Base-by-base conservation (phyloP, 78 protist species). In the Cavenderia fasciculata region DNA sequence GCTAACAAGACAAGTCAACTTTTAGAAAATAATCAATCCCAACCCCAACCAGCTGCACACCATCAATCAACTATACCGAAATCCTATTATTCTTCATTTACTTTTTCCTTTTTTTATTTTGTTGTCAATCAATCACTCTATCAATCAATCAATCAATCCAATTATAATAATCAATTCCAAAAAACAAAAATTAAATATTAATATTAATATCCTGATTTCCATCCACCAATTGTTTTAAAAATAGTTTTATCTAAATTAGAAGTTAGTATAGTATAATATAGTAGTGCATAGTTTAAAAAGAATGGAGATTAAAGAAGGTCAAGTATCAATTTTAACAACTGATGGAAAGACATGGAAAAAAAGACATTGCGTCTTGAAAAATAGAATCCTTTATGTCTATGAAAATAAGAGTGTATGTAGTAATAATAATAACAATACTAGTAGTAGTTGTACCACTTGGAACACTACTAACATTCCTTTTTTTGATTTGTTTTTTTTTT, bases 331-430 rank as follows among this genome's bases (percentile, higher is more conserved):
- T 25, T 36, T 77, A 18, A 62, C 87, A 12, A 19, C 65, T 12
- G 87, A 77, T 38, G 87, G 87, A 16, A 77, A 77, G 46, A n/a
- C 49, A 16, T 77, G 87, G 87, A 77, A 77, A 34, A 77, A 77
- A 40, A 59, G 74, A 63, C 38, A 46, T 29, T 77, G 87, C 47
- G 18, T 27, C 1, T 25, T 77, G 7, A 77, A 63, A 63, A 34
- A 59, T 49, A 59, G 87, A 62, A 77, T 77, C 14, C 25, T 77
- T 14, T 77, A 62, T 25, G 44, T 75, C n/a, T 75, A 57, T 75
- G 86, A 75, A 46, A 44, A 21, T 29, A 74, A 74, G 57, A 38
- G 14, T 52, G 84, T 74, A 56, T 33, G 46, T 56, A 74, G 62
- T 29, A 8, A n/a, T 41, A 6, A 44, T 6, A 16, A 66, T 40